These are phyloP conservation scores for Cercospora berteroae DNA, from an alignment of 2,329 filamentous ascomycete species.

Conservation along the genomic window DNA sequence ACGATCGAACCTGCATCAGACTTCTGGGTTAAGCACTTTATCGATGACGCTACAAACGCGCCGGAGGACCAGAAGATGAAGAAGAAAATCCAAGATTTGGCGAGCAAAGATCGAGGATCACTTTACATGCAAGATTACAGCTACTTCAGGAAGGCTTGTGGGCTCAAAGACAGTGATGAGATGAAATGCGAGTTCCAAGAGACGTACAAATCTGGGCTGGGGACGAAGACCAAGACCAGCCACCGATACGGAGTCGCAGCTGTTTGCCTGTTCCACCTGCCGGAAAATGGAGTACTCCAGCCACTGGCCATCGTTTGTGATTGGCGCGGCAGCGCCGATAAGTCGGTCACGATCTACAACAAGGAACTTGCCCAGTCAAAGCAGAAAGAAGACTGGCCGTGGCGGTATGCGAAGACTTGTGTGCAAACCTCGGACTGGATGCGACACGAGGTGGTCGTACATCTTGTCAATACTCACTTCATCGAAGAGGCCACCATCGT, in stretches of 20 bases:
- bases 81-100: conserved; percentile 36
- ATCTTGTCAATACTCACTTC: conserved; percentile 39
- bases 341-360: conserved; percentile 54
- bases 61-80: conserved; percentile 35
- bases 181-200: conserved; percentile 22
- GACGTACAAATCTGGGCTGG: conserved; percentile 14
- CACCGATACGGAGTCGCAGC: conserved; percentile 21
- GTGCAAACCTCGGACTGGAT: conserved; percentile 51
- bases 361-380: conserved; percentile 39
- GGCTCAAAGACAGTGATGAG: conserved; percentile 16
- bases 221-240: conserved; percentile 11
- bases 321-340: conserved; percentile 44
- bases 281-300: conserved; percentile 46
- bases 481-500: conserved; percentile 27
- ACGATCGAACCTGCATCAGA: conserved; percentile 41
- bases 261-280: conserved; percentile 35
- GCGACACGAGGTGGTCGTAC: conserved; percentile 47
- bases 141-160: conserved; percentile 43
- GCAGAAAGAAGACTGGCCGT: conserved; percentile 51
- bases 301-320: conserved; percentile 52
- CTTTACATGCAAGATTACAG: conserved; percentile 48
- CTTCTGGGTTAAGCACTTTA: conserved; percentile 39
- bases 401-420: conserved; percentile 55
- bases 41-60: conserved; percentile 34
- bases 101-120: conserved; percentile 32